phyloP scores from a whole-genome alignment of 805 yeast genomes.

The Zygotorulaspora chibaensis region DNA sequence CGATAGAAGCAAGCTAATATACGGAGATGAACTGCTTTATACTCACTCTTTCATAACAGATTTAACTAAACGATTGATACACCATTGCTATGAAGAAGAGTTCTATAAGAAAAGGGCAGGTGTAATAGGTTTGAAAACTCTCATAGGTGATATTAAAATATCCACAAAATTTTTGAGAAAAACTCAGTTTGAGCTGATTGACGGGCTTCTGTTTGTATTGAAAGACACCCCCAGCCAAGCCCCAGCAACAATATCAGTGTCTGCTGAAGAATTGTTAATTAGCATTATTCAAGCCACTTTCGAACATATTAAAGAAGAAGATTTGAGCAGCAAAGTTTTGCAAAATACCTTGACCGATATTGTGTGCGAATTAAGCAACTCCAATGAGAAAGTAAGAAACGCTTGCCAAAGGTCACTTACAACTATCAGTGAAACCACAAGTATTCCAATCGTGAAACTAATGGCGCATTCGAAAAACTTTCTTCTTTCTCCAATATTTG shows the following conservation, averaged over 20 bases:
- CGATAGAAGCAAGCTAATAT: constrained; percentile 56
- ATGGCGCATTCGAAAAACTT: constrained; percentile 80
- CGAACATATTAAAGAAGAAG: constrained; percentile 52
- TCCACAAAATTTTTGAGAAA: constrained; percentile 70
- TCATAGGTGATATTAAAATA: constrained; percentile 62
- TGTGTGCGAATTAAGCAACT: constrained; percentile 88
- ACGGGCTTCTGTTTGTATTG: constrained; percentile 83
- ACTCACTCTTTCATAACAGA: constrained; percentile 72
- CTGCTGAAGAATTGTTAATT: constrained; percentile 65
- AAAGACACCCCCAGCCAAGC: constrained; percentile 88
- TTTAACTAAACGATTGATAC: constrained; percentile 78
- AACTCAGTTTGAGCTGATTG: constrained; percentile 76
- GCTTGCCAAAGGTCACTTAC: constrained; percentile 71
- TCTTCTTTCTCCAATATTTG: constrained; percentile 87
- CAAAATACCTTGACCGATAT: constrained; percentile 81
- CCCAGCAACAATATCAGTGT: constrained; percentile 69
- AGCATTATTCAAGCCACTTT: constrained; percentile 65
- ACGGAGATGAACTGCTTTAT: constrained; percentile 66
- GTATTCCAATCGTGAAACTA: constrained; percentile 65
- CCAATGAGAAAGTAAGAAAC: constrained; percentile 75
- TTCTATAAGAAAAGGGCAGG: constrained; percentile 88
- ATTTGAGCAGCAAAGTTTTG: constrained; percentile 61
- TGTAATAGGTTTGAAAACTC: constrained; percentile 69
- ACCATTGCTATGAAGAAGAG: constrained; percentile 85
- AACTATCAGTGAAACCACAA: constrained; percentile 64